phyloP scores from a whole-genome alignment of 2,329 filamentous ascomycete genomes.

The Penicillium brasilianum region DNA sequence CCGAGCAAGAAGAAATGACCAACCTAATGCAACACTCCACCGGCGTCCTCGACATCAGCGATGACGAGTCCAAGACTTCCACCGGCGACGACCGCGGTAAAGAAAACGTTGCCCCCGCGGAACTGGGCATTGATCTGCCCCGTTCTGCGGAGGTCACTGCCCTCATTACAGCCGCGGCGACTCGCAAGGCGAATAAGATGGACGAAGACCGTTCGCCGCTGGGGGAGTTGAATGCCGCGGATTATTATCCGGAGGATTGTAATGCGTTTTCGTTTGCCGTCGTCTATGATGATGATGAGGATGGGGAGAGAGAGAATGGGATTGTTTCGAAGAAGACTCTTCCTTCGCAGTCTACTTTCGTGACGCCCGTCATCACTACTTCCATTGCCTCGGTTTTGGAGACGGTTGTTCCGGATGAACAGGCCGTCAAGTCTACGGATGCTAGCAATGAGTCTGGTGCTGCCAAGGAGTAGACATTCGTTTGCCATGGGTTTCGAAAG shows the following conservation, averaged over 20 bases:
- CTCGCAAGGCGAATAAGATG: conserved; percentile 59
- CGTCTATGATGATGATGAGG: conserved; percentile 65
- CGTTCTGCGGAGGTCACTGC: conserved; percentile 28
- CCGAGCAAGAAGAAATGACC: conserved; percentile 84
- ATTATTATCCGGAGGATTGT: conserved; percentile 71
- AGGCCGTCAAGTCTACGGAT: conserved; percentile 50
- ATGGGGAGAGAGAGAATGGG: conserved; percentile 44
- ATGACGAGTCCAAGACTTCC: conserved; percentile 71
- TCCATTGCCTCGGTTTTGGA: conserved; percentile 37
- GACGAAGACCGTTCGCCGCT: conserved; percentile 70
- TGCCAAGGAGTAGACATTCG: neutral
- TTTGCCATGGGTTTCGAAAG: neutral
- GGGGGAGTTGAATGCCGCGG: conserved; percentile 68
- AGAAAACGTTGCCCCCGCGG: conserved; percentile 83
- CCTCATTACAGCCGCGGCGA: conserved; percentile 29
- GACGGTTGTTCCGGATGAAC: conserved; percentile 21
- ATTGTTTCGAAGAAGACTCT: conserved; percentile 25
- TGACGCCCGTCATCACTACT: conserved; percentile 28
- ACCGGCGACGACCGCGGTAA: conserved; percentile 71
- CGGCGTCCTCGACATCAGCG: conserved; percentile 83
- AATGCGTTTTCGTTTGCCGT: conserved; percentile 67
- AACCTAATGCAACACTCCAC: conserved; percentile 93
- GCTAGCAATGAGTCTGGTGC: conserved; percentile 56
- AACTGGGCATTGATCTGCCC: conserved; percentile 65
- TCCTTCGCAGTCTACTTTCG: conserved; percentile 24